Base-by-base conservation (phyloP, 2,329 filamentous ascomycete species). In the Thielaviopsis ethacetica region DNA sequence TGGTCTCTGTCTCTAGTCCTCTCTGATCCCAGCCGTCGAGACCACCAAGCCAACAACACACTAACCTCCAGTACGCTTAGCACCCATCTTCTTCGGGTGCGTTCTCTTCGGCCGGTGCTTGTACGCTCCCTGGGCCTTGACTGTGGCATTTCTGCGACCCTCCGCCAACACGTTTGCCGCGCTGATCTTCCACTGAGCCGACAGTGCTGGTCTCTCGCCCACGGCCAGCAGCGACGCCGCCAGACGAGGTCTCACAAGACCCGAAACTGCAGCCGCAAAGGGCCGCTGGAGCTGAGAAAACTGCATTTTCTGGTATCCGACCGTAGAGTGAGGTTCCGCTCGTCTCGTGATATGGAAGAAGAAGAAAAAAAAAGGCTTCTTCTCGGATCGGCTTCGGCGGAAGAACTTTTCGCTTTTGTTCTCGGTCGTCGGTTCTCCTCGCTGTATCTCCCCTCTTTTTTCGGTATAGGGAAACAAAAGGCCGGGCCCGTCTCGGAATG, bases 21-120 rank as follows among this genome's bases (percentile, higher is more conserved):
- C n/a, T 34, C 7, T 34, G 7, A 9, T 34, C 30, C 30, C 30
- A 34, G 30, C 7, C 10, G 30, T 34, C 30, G 7, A 34, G 30
- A 9, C 30, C 30, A 34, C 30, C 7, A 34, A 9, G 30, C 30
- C 30, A 34, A 34, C 10, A n/a, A n/a, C 21, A 53, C 24, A 34
- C 51, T 49, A 34, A 87, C 88, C 91, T 71, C 88, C 89, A 19
- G 85, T 85, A 72, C 91, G 89, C 78, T 98, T 98, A 5, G 91
- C 91, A 65, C 93, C 93, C 65, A 98, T 75, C 70, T 95, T 89
- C 75, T 95, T 95, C 30, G 79, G 75, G 62, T 81, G 76, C 24
- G 79, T 80, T 68, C 76, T 77, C 70, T 81, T 79, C 66, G 75
- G 75, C 65, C 75, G 75, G 65, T 81, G 68, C 67, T 86, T 94